Evolutionary conservation across 192 early-diverging fungal species (phyloP).

Genomic region (Coemansia sp.): DNA sequence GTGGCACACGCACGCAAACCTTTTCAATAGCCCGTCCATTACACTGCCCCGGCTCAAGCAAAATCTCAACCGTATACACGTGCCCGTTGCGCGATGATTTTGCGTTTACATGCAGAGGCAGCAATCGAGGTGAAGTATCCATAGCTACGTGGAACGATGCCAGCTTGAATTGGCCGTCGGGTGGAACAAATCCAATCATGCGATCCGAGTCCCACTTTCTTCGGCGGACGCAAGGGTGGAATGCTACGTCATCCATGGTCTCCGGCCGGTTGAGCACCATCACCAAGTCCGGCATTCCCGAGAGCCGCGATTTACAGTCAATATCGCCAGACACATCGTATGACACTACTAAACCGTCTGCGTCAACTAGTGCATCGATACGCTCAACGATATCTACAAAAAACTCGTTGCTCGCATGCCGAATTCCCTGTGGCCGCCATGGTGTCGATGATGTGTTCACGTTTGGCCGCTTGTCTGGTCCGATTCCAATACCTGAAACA

Average conservation of each 20-base stretch:
- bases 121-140: slow-evolving; percentile 3
- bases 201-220: slow-evolving; percentile 78
- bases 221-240: slow-evolving; percentile 87
- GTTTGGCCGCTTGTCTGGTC: slow-evolving; percentile 19
- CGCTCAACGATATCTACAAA: slow-evolving; percentile 92
- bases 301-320: slow-evolving; percentile 69
- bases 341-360: slow-evolving; percentile 67
- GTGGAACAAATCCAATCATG: slow-evolving; percentile 86
- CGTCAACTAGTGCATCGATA: slow-evolving; percentile 75
- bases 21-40: slow-evolving; percentile 30
- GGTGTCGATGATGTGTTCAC: slow-evolving; percentile 62
- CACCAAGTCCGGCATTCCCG: slow-evolving; percentile 81
- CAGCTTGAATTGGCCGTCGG: slow-evolving; percentile 88
- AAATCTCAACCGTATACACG: slow-evolving; percentile 19
- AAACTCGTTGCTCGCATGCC: slow-evolving; percentile 90
- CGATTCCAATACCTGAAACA: slow-evolving; percentile 59
- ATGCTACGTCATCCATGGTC: slow-evolving; percentile 75
- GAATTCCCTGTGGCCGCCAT: slow-evolving; percentile 84
- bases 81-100: slow-evolving; percentile 9
- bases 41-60: slow-evolving; percentile 21
- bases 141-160: slow-evolving; percentile 34
- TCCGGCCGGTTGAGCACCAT: slow-evolving; percentile 69
- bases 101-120: slow-evolving; percentile 28
- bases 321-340: slow-evolving; percentile 82
- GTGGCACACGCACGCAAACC: slow-evolving; percentile 29